Base-by-base conservation (phyloP, 139 green algal genomes). In the Edaphochlamys debaryana region DNA sequence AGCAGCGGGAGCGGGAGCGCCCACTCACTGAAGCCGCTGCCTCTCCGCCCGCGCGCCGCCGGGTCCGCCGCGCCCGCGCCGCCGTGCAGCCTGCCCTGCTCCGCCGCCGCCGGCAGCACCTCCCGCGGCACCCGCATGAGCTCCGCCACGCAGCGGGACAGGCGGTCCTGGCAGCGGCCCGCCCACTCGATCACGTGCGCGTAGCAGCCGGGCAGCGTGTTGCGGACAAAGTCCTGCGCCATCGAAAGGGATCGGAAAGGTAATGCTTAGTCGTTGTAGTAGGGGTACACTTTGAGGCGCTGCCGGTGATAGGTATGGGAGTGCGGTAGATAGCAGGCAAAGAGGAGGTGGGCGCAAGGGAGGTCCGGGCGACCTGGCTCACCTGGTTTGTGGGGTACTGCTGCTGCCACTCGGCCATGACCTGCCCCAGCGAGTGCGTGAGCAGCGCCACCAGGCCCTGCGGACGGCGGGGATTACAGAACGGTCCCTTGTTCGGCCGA, bases 91-190 rank as follows among this genome's bases (percentile, higher is more conserved):
- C 60, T 9, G 27, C 76, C 42, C 60, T 82, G 63, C 63, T 73
- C 76, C 41, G 76, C 76, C 20, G 73, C 22, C 42, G 60, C 42
- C 7, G 76, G 76, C 63, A 82, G 64, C 64, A 82, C 38, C 42
- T 82, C 76, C 3, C 30, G 11, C 23, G 76, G 63, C n/a, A 82
- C 62, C 1, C 63, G 76, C 42, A 52, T 40, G 1, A 82, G 42
- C 63, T 73, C 62, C 42, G 34, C 32, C 76, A 73, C n/a, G 34
- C 62, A 22, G 42, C 76, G 76, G 7, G 76, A 38, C 41, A 82
- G 60, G 20, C 62, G 67, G 63, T 82, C 76, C 30, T 22, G 19
- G 63, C 32, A 40, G 7, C 32, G 42, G 6, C 58, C 63, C 6
- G 22, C 42, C 1, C 6, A 17, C 34, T 82, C 63, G 13, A 40